Base-by-base conservation (phyloP, 306 rosid genomes). In the Trifolium subterraneum region DNA sequence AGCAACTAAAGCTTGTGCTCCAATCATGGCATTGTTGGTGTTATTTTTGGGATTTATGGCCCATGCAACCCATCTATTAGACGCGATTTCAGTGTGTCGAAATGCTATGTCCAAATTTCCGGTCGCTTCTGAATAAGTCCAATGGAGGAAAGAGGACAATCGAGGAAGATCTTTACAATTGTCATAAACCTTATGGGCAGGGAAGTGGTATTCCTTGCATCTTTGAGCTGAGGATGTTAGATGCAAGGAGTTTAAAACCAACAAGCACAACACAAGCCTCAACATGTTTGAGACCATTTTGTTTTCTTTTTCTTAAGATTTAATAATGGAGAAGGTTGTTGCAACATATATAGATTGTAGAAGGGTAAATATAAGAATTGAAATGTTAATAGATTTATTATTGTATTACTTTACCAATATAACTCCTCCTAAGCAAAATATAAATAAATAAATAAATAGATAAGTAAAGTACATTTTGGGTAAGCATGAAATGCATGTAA, bases 41-140 rank as follows among this genome's bases (percentile, higher is more conserved):
- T 23, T 10, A 10, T 7, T 31, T 23, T 2, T 39, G 1, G 90
- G 86, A 39, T 92, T 85, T 23, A 92, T 85, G 2, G 85, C 97
- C 96, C 97, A 92, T 0, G 96, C 31, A 5, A 88, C 90, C 93
- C 97, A 92, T 6, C 16, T 85, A 39, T 42, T 44, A 9, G 81
- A 7, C 0, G 83, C 11, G 44, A 83, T 42, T 7, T 78, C 81
- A 2, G 47, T 22, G 56, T 80, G 91, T 22, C 90, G 68, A 85
- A 66, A 92, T 3, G 96, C 96, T 6, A 92, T 66, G 8, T 73
- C 64, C n/a, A 92, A 87, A n/a, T 33, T 60, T 0, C 86, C 82
- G 0, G 88, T 58, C 9, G 75, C 0, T 11, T 59, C 20, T 1
- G 74, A 54, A 56, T 66, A 84, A 23, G 45, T 85, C 97, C 93